Evolutionary conservation across 2,329 filamentous ascomycete genomes (phyloP), one percentile per base, ranked within the genome.

Genomic region (Sclerotiophoma versabilis): DNA sequence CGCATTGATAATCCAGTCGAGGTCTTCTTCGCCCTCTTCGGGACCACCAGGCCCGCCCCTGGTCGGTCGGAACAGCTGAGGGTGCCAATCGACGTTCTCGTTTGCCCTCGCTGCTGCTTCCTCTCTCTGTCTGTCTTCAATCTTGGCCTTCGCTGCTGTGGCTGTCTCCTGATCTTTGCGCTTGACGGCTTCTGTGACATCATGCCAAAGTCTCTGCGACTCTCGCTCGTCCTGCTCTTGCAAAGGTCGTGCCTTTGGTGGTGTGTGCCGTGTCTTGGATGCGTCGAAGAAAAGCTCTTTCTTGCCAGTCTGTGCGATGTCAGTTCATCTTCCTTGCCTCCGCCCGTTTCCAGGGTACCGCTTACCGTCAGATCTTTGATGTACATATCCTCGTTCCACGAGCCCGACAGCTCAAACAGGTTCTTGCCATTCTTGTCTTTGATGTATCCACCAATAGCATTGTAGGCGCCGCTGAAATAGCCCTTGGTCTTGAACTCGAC

Each of bases 401-500:
- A 80, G 1, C 95, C 95, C 4, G 70, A 96, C 6, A 99, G 81
- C 75, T 99, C 95, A 70, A 87, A 98, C n/a, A 97, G 81, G 6
- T 88, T 78, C 74, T 97, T 93, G 27, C 91, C 92, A 0, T 91
- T 93, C 70, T 88, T 87, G 64, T 93, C 91, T 76, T 89, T 96
- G 77, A 99, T 96, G 33, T 83, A 87, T 8, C 95, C 95, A 8
- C 92, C 92, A 67, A 99, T 96, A 30, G 92, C 92, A 71, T 99
- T 97, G 77, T 99, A 99, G 1, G 91, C 95, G 7, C 95, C 95
- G 46, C 92, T 89, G 61, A 99, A 93, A 84, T 96, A 99, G 5
- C 95, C 95, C 77, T 98, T 98, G 46, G 92, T 96, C 80, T 98
- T 98, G 84, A 99, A 99, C 63, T 99, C 95, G 57, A 99, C 87